Base-by-base conservation (phyloP, 192 early-diverging fungal genomes). In the Rhizophagus prolifer region DNA sequence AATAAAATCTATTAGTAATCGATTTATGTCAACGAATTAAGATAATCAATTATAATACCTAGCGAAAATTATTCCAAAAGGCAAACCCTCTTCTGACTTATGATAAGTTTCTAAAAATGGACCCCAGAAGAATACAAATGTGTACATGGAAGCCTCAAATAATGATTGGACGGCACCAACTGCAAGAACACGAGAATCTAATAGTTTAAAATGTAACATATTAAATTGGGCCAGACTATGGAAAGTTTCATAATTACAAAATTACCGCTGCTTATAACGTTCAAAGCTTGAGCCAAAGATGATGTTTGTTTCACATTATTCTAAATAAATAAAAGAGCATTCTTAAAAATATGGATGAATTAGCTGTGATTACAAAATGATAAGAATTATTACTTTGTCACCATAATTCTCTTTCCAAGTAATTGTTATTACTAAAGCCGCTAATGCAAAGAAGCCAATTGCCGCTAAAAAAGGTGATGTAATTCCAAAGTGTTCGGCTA, bases 361-460 rank as follows among this genome's bases (percentile, higher is more conserved):
- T 44, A 44, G 1, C 10, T 10, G 10, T 44, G 41, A 44, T 12
- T 44, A 44, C 4, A 21, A 54, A n/a, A 54, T 19, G 21, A 54
- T 80, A 74, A 13, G 78, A 74, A 62, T 70, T 80, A 76, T 77
- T 6, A 70, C 47, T 30, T 71, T 68, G 21, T 83, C 78, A 31
- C 93, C 93, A 82, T 90, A 94, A 76, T 94, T 94, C 61, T 94
- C 93, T 19, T 76, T 80, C 93, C 93, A 94, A 14, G 85, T 83
- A 9, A 69, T 65, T 1, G 65, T 71, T 26, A 94, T 87, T 60
- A 91, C 74, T 7, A 79, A 47, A 16, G 79, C 85, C 47, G 88
- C 89, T 36, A 84, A 58, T 28, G 70, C 63, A 30, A 92, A 78
- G 23, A 91, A 80, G 4, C 77, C 59, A 64, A 88, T 85, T 3